phyloP scores from a whole-genome alignment of 2,329 filamentous ascomycete genomes.

The Sporothrix variecibatus region DNA sequence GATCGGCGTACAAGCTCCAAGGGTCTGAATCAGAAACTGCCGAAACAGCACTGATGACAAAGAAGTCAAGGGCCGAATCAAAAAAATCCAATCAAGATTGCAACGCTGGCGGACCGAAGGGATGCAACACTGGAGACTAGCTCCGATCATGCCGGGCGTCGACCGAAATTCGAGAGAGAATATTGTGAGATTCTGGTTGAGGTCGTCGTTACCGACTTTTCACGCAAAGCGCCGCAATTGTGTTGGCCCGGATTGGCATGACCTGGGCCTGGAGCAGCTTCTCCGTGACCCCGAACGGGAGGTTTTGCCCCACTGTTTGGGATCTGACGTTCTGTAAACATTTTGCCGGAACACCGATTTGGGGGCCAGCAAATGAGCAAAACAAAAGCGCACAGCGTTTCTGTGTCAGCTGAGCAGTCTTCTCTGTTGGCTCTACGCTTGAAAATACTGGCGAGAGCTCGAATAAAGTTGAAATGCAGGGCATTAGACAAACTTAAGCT shows the following conservation, averaged over 20 bases:
- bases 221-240: background rate
- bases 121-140: background rate
- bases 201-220: background rate
- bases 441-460: background rate
- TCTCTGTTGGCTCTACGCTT: background rate
- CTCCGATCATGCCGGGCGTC: background rate
- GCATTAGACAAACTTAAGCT: background rate
- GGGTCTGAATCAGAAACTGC: background rate
- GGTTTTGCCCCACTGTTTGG: background rate
- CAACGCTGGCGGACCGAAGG: background rate
- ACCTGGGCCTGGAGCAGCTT: background rate
- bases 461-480: background rate
- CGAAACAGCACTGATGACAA: background rate
- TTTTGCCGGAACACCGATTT: background rate
- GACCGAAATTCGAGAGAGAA: background rate
- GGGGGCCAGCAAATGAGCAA: background rate
- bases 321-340: background rate
- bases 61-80: background rate
- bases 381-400: background rate
- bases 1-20: background rate
- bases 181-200: background rate
- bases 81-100: background rate
- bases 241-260: background rate
- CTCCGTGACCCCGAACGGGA: background rate
- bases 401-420: background rate